Evolutionary conservation across 2,329 filamentous ascomycete genomes (phyloP).

Genomic region (Aspergillus sp.): DNA sequence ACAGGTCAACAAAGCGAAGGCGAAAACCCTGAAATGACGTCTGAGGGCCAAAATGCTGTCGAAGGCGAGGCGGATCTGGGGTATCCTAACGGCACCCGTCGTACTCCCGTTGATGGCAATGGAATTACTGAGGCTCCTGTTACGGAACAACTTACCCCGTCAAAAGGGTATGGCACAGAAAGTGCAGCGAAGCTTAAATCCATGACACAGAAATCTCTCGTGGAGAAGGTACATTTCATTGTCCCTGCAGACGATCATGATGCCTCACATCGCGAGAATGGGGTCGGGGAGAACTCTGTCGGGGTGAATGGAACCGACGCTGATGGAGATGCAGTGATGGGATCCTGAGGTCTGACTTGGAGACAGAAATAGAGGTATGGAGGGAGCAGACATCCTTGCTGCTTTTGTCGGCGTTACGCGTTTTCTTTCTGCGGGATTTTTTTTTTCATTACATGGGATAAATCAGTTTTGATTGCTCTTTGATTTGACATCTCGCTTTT

Average conservation of each 20-base stretch:
- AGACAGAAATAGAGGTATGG: neutral
- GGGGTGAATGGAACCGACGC: conserved; percentile 25
- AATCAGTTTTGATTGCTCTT: neutral
- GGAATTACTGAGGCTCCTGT: conserved; percentile 2
- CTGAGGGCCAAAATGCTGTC: conserved; percentile 17
- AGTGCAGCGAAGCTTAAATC: conserved; percentile 16
- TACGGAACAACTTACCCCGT: conserved; percentile 8
- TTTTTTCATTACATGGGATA: neutral
- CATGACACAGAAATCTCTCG: conserved; percentile 19
- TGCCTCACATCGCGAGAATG: conserved; percentile 14
- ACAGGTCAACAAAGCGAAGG: conserved; percentile 3
- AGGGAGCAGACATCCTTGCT: too few relatives aligned
- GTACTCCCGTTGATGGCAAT: conserved; percentile 4
- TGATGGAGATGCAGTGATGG: conserved; percentile 30
- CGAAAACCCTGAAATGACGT: conserved; percentile 1
- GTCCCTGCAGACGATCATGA: conserved; percentile 24
- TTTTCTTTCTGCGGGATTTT: neutral
- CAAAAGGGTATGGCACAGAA: conserved; percentile 14
- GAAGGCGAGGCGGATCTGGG: conserved; percentile 21
- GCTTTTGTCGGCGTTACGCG: too few relatives aligned
- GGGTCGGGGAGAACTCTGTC: conserved; percentile 10
- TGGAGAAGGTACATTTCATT: conserved; percentile 25
- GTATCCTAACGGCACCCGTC: conserved; percentile 12
- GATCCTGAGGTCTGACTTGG: conserved; percentile 18
- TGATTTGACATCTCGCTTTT: conserved; percentile 3